phyloP scores from a whole-genome alignment of 768 basidiomycete genomes.

The Gyrodon lividus region DNA sequence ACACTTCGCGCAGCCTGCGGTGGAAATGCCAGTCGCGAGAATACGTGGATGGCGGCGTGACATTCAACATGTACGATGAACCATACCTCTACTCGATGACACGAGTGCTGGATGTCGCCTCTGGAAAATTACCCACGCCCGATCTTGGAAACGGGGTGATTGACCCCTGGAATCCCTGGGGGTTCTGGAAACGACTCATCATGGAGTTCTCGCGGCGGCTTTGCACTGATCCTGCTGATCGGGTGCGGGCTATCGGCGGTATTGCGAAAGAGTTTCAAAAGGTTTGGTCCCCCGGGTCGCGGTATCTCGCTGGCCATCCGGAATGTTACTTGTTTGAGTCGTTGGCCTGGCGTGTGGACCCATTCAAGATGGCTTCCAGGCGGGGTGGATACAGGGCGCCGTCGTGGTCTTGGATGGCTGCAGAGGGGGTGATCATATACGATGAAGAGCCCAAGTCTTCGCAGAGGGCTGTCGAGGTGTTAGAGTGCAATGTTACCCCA shows the following conservation, averaged over 20 bases:
- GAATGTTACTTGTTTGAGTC: not conserved
- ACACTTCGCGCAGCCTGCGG: not conserved
- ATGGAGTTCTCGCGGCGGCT: not conserved
- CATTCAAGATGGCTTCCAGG: not conserved
- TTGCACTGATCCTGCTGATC: not conserved
- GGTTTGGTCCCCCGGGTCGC: not conserved
- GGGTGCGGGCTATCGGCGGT: not conserved
- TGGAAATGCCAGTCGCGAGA: not conserved
- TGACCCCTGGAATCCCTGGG: not conserved
- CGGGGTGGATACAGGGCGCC: slow-evolving; percentile 1
- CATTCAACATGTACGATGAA: not conserved
- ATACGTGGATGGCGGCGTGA: not conserved
- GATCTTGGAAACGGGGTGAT: not conserved
- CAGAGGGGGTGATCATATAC: not conserved
- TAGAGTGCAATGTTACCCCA: not conserved
- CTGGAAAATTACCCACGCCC: not conserved
- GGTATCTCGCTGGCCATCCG: slow-evolving; percentile 1
- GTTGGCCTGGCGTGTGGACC: not conserved
- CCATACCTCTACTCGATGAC: not conserved
- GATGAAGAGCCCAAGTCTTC: not conserved
- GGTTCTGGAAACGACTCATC: not conserved
- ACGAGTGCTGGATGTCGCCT: not conserved
- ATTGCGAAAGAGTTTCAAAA: not conserved
- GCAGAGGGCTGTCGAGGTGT: not conserved
- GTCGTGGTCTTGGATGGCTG: slow-evolving; percentile 3